phyloP scores from a whole-genome alignment of 1,139 yeast species.

The Casaregolazyma suthepensis region DNA sequence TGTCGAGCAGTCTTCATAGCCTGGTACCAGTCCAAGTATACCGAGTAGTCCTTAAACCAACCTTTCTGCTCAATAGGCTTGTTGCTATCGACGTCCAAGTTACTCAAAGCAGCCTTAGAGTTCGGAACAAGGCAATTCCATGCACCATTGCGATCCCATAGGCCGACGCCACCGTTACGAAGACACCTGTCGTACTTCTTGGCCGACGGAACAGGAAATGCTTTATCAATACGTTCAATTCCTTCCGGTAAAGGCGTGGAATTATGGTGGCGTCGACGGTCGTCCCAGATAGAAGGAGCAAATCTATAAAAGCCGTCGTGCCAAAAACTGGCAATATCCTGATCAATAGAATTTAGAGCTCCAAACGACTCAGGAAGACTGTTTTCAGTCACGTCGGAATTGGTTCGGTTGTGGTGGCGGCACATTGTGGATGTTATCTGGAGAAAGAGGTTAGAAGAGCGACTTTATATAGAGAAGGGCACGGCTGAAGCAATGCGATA shows the following conservation, averaged over 20 bases:
- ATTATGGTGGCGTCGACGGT: background rate
- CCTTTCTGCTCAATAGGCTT: slow-evolving; percentile 14
- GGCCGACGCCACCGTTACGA: slow-evolving; percentile 57
- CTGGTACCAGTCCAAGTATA: slow-evolving; percentile 62
- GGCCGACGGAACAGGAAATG: slow-evolving; percentile 56
- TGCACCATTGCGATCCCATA: slow-evolving; percentile 72
- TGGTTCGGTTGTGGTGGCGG: background rate
- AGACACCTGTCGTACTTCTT: slow-evolving; percentile 58
- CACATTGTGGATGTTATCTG: background rate
- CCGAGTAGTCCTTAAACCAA: slow-evolving; percentile 59
- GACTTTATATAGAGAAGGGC: background rate
- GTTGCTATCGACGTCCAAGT: slow-evolving; percentile 7
- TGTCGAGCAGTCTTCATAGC: slow-evolving; percentile 43
- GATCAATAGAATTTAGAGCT: background rate
- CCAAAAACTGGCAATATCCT: background rate
- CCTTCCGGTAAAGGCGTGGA: slow-evolving; percentile 3
- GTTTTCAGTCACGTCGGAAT: background rate
- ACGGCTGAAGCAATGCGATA: too few relatives aligned
- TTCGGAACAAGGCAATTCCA: slow-evolving; percentile 87
- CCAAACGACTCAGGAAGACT: background rate
- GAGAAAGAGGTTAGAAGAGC: background rate
- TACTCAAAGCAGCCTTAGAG: slow-evolving; percentile 10
- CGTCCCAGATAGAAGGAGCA: background rate
- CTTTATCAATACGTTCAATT: background rate
- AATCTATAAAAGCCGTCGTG: background rate